Conservation (phyloP, 805 yeast species). For the Grigorovia humatica region DNA sequence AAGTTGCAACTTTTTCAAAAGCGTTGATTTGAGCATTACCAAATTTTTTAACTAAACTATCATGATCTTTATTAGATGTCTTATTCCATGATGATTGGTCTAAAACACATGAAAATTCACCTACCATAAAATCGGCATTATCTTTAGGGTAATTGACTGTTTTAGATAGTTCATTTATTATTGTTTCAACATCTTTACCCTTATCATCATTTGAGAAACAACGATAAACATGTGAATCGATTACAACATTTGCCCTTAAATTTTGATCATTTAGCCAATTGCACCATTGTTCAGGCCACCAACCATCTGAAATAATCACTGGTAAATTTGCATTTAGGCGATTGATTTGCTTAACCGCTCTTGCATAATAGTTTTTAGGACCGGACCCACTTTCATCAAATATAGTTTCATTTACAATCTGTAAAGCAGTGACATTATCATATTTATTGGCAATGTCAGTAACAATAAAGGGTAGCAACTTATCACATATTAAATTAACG, state of each 20-base stretch:
- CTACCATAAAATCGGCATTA: conserved; percentile 63
- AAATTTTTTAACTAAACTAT: conserved; percentile 44
- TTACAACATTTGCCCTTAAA: conserved; percentile 47
- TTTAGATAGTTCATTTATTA: conserved; percentile 44
- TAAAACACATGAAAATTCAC: conserved; percentile 85
- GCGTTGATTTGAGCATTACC: conserved; percentile 46
- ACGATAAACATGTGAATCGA: conserved; percentile 81
- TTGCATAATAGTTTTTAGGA: conserved; percentile 52
- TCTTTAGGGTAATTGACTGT: conserved; percentile 39
- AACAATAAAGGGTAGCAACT: conserved; percentile 50
- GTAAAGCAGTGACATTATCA: conserved; percentile 73
- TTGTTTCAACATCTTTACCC: conserved; percentile 50
- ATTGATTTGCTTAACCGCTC: conserved; percentile 54
- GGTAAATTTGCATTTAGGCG: conserved; percentile 48
- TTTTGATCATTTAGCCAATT: conserved; percentile 41
- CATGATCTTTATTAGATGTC: conserved; percentile 23
- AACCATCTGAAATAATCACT: conserved; percentile 79
- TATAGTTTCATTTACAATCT: conserved; percentile 76
- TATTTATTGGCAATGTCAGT: conserved; percentile 37
- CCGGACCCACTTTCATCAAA: conserved; percentile 43
- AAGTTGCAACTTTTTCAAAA: conserved; percentile 43
- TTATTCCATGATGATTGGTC: conserved; percentile 68
- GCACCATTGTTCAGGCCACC: conserved; percentile 81
- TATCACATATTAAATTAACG: conserved; percentile 36
- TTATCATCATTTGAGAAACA: conserved; percentile 75